Percentiles rank a stretch among this genome's conserved stretches.
Conservation (phyloP, 768 basidiomycete genomes). For the Boletus tylopilopsis region DNA sequence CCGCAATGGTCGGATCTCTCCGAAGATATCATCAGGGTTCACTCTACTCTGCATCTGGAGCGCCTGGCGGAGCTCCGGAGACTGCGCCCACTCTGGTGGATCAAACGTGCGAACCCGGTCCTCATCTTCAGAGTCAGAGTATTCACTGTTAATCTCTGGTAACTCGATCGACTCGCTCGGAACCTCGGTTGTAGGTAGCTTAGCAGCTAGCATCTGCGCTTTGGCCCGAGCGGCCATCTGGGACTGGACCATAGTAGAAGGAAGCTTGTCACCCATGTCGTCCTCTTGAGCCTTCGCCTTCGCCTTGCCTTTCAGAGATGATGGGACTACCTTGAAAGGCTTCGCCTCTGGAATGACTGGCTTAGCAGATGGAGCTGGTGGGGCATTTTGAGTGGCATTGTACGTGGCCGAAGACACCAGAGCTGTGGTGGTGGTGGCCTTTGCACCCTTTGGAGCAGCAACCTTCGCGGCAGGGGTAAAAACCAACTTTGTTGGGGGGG, state of each 20-base stretch:
- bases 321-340: slow-evolving; percentile 34
- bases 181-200: slow-evolving; percentile 44
- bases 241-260: slow-evolving; percentile 58
- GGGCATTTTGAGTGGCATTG: slow-evolving; percentile 36
- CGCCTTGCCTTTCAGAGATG: slow-evolving; percentile 44
- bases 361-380: slow-evolving; percentile 26
- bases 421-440: slow-evolving; percentile 27
- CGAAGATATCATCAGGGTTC: slow-evolving; percentile 91
- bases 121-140: slow-evolving; percentile 95
- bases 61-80: slow-evolving; percentile 77
- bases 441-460: slow-evolving; percentile 34
- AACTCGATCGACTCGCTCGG: slow-evolving; percentile 84
- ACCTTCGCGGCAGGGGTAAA: slow-evolving; percentile 25
- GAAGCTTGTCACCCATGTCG: slow-evolving; percentile 45
- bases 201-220: slow-evolving; percentile 60
- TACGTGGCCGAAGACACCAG: slow-evolving; percentile 38
- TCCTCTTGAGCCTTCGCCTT: slow-evolving; percentile 48
- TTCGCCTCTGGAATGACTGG: slow-evolving; percentile 31
- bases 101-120: slow-evolving; percentile 68
- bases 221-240: slow-evolving; percentile 73
- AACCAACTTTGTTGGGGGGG: slow-evolving; percentile 23
- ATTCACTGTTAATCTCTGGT: slow-evolving; percentile 95
- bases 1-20: slow-evolving; percentile 74
- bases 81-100: slow-evolving; percentile 88
- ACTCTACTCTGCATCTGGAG: slow-evolving; percentile 80